Base-by-base conservation (phyloP, 2,329 filamentous ascomycete species). In the Chaetomiaceae sp. region DNA sequence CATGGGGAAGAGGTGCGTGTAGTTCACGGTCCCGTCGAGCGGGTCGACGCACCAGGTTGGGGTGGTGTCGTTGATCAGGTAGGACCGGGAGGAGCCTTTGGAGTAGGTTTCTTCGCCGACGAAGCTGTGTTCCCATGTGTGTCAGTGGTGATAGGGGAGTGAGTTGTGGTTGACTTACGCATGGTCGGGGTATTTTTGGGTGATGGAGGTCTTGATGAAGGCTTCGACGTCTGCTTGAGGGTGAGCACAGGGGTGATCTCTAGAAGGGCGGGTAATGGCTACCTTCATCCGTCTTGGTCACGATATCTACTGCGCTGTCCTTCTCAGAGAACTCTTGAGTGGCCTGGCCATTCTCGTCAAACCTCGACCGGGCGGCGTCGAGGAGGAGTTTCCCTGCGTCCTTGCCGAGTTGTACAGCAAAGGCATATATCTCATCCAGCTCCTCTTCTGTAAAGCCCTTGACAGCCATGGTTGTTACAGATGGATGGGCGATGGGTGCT, bases 41-140 rank as follows among this genome's bases (percentile, higher is more conserved):
- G 88, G 87, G 68, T 91, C 88, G 37, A 91, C 78, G 63, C 84
- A 82, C 88, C 87, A 91, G 29, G 87, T 89, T 39, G 87, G 87
- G 0, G 68, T 61, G 22, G 71, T 62, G 36, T 78, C 66, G 42
- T 71, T 73, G 56, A 91, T 83, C 5, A 90, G 77, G 64, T 90
- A 91, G 42, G 83, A 75, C 62, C 84, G 81, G 0, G 85, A 84
- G 23, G 79, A 66, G 34, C 85, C 83, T 63, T 84, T 82, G 39
- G 84, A 85, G 67, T 91, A 91, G 0, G 81, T 82, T 67, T 91
- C 88, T 69, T 91, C 88, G 57, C 88, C 87, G 34, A 91, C 76
- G 67, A 91, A 91, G 44, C 84, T 87, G 57, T 15, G 42, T 9
- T 46, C 51, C n/a, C n/a, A n/a, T n/a, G 48, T 15, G 27, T 31